Evolutionary conservation across 495 filamentous ascomycete genomes (phyloP).

Genomic region (Penicillium crystallinum): DNA sequence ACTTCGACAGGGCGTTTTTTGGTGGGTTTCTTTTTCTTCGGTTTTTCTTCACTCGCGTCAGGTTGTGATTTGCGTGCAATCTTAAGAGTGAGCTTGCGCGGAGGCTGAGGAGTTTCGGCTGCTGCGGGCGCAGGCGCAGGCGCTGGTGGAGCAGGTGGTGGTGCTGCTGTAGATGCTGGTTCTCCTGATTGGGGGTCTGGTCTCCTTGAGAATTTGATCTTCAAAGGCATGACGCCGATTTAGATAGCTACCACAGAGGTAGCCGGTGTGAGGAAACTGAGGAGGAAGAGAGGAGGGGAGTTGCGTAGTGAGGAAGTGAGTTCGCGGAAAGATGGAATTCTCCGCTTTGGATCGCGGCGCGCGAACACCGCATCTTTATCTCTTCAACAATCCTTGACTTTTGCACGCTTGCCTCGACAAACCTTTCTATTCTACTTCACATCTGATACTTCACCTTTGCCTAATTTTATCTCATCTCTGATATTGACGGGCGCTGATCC

Average conservation of each 20-base stretch:
- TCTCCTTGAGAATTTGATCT: conserved; percentile 48
- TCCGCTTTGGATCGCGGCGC: conserved; percentile 9
- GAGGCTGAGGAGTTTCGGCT: conserved; percentile 30
- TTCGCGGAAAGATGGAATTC: conserved; percentile 8
- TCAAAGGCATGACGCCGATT: conserved; percentile 38
- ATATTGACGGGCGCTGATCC: background rate
- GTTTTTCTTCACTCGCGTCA: conserved; percentile 25
- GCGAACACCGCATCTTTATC: background rate
- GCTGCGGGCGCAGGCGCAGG: conserved; percentile 27
- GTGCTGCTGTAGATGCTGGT: conserved; percentile 23
- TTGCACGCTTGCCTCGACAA: background rate
- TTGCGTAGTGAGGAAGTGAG: background rate
- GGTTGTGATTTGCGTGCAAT: conserved; percentile 36
- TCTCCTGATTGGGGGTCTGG: conserved; percentile 24
- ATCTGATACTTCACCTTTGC: background rate
- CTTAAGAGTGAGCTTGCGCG: conserved; percentile 50
- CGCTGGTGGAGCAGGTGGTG: conserved; percentile 21
- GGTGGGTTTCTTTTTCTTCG: conserved; percentile 46
- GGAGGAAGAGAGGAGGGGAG: background rate
- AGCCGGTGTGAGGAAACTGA: background rate
- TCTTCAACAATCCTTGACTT: background rate
- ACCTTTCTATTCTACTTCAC: background rate
- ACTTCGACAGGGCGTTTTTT: conserved; percentile 41
- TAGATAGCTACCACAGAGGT: background rate
- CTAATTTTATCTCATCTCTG: background rate